These are phyloP conservation scores for Hyaloscypha bicolor DNA, from an alignment of 495 filamentous ascomycete genomes.

Conservation along the genomic window DNA sequence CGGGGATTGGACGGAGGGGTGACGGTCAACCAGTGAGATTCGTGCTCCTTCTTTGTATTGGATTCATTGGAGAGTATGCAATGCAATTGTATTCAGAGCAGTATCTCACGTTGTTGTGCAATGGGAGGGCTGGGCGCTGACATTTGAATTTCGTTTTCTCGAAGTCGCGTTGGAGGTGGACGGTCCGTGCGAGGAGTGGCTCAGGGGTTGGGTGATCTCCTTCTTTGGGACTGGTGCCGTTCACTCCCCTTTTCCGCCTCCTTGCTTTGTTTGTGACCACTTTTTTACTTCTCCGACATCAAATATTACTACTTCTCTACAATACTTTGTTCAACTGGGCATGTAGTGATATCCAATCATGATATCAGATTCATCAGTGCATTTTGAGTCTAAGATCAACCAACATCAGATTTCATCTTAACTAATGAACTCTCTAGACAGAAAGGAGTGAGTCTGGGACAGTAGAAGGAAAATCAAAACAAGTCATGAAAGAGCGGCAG, in stretches of 20 bases:
- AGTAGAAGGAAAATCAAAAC: too few relatives aligned
- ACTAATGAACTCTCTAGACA: too few relatives aligned
- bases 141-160: not conserved
- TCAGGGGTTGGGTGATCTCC: slow-evolving; percentile 6
- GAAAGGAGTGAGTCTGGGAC: too few relatives aligned
- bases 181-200: slow-evolving; percentile 2
- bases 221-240: not conserved
- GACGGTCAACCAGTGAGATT: not conserved
- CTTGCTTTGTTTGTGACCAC: not conserved
- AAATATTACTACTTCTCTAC: not conserved
- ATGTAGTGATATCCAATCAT: too few relatives aligned
- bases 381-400: too few relatives aligned
- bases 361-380: too few relatives aligned
- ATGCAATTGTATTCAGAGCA: not conserved
- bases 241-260: slow-evolving; percentile 3
- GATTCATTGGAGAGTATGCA: not conserved
- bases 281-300: not conserved
- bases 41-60: not conserved
- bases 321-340: too few relatives aligned
- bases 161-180: slow-evolving; percentile 7
- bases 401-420: too few relatives aligned
- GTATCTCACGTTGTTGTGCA: not conserved
- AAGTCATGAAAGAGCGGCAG: too few relatives aligned
- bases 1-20: not conserved
- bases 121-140: not conserved